These are phyloP conservation scores for Basipetospora chlamydospora DNA, from an alignment of 2,329 filamentous ascomycete species.

Conservation along the genomic window DNA sequence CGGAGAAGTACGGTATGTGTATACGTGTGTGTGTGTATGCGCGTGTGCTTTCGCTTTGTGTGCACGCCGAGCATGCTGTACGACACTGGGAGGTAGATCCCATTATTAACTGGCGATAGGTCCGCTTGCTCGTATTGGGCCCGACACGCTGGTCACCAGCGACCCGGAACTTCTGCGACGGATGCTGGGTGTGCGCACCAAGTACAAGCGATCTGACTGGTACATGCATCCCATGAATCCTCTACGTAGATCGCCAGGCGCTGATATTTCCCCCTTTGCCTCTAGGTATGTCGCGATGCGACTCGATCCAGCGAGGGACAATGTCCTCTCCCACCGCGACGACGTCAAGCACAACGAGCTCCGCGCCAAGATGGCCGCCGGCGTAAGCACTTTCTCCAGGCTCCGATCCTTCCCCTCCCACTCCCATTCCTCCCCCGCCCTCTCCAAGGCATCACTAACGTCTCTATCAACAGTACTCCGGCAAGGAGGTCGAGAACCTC, in stretches of 20 bases:
- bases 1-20: slow-evolving; percentile 19
- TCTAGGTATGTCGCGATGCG: slow-evolving; percentile 30
- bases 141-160: slow-evolving; percentile 24
- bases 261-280: no score
- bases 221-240: no score
- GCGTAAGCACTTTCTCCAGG: slow-evolving; percentile 20
- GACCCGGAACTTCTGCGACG: slow-evolving; percentile 23
- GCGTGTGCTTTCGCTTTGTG: slow-evolving; percentile 2
- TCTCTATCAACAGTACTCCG: slow-evolving; percentile 22
- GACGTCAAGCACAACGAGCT: slow-evolving; percentile 26
- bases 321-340: slow-evolving; percentile 35
- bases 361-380: slow-evolving; percentile 33
- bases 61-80: slow-evolving; percentile 7
- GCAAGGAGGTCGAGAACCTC: slow-evolving; percentile 35
- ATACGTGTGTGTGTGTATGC: background rate
- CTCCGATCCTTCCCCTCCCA: background rate
- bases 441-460: no score
- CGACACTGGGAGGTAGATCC: background rate
- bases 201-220: slow-evolving; percentile 24
- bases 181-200: slow-evolving; percentile 21
- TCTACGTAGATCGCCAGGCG: no score
- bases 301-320: slow-evolving; percentile 38
- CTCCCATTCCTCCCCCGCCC: background rate
- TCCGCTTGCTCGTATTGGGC: slow-evolving; percentile 25
- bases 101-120: slow-evolving; percentile 10